Base-by-base conservation (phyloP, 1,284 basidiomycete species). In the Wallemia ichthyophaga region DNA sequence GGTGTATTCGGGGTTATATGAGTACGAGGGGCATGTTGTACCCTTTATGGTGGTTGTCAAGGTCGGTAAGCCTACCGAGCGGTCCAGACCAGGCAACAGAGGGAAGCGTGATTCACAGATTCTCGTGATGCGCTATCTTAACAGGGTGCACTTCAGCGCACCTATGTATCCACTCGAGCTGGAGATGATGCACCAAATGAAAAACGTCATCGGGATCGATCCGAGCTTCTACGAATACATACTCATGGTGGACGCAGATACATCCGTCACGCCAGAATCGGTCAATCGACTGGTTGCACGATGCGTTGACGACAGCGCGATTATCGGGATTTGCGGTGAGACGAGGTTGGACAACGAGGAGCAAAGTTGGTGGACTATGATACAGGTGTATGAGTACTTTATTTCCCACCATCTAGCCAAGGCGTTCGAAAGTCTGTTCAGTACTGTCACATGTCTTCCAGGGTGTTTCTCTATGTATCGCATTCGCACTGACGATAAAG, bases 311-410 rank as follows among this genome's bases (percentile, higher is more conserved):
- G 85, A 96, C 73, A 91, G 91, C 77, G 89, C 89, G 67, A 75
- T 87, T 2, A 75, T 95, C 56, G 88, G 86, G 65, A 85, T 89
- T 63, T 96, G 89, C 65, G 91, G 91, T 65, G 89, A 95, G 71
- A 95, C 89, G 0, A 78, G 82, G 64, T 72, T 94, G 58, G 75
- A 85, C 26, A 94, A 96, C 66, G 80, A 85, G 25, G 86, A 88
- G 68, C 83, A 89, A 68, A 91, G 87, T 1, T 77, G 92, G 68
- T 85, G 92, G 63, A 96, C 92, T 15, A 96, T 96, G 92, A 91
- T 94, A 78, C 91, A 95, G 74, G 87, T 92, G n/a, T 94, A 94
- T 73, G 88, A 92, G 67, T 92, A 92, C 75, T 95, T 85, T 73
- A 85, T 95, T 65, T 95, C 85, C 1, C 89, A 94, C 71, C 85